A percentile compares a stretch with the other conserved stretches of the same genome.
These are phyloP conservation scores for Blastocystis sp. DNA, from an alignment of 352 stramenopile genomes.

Conservation along the genomic window DNA sequence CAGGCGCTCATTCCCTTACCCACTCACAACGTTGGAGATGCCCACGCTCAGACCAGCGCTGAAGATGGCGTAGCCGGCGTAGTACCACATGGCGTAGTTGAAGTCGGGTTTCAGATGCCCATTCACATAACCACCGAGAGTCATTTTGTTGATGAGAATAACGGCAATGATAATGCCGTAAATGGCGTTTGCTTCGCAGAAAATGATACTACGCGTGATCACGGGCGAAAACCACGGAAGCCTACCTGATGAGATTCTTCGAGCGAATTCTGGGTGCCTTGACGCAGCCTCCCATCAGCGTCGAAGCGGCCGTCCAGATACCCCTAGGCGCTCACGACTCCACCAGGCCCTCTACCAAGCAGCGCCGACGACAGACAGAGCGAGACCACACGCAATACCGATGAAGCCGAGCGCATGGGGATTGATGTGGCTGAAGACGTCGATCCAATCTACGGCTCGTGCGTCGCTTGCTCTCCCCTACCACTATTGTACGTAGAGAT, in stretches of 20 bases:
- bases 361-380: constrained; percentile 82
- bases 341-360: constrained; percentile 76
- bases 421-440: constrained; percentile 83
- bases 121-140: constrained; percentile 8
- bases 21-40: constrained; percentile 83
- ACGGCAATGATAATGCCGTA: constrained; percentile 87
- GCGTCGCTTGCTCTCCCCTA: background rate
- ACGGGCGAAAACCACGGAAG: background rate
- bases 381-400: constrained; percentile 79
- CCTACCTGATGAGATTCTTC: constrained; percentile 83
- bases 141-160: constrained; percentile 82
- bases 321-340: constrained; percentile 74
- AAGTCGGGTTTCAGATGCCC: constrained; percentile 9
- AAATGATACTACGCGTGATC: constrained; percentile 79
- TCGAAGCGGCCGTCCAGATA: constrained; percentile 85
- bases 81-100: constrained; percentile 79
- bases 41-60: constrained; percentile 80
- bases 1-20: constrained; percentile 73
- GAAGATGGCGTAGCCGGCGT: constrained; percentile 83
- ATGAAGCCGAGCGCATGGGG: constrained; percentile 83
- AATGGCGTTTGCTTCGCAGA: constrained; percentile 85
- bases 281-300: constrained; percentile 80
- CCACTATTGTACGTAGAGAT: constrained; percentile 14
- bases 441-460: constrained; percentile 77
- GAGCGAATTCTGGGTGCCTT: constrained; percentile 83